Evolutionary conservation across 164 flowering plant genomes (phyloP), one percentile per base, ranked within the genome.

Genomic region (Vitis rupestris): DNA sequence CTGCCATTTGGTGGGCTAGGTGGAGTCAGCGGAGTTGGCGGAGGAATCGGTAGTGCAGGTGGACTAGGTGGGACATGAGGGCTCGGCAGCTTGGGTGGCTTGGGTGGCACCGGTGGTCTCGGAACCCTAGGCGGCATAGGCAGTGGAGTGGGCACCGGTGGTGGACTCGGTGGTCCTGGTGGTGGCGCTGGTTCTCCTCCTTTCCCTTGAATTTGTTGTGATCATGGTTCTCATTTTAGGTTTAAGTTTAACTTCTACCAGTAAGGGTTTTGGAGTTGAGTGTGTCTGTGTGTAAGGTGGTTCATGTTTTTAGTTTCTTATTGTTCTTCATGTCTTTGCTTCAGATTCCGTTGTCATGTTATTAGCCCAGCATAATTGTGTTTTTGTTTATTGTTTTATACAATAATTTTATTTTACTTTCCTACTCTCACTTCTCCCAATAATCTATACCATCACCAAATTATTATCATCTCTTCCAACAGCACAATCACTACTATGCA

Each of bases 171-270:
- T 10, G 72, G 67, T 29, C 74, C 56, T 10, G 80, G 74, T n/a
- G 70, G 67, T 50, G 79, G 71, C 6, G 23, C 27, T 54, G 76
- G 78, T 44, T 70, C n/a, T 16, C 66, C 59, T 67, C 67, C 67
- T 16, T 12, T 70, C 50, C 76, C 80, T 52, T 68, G 65, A 53
- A 44, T 17, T 3, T 50, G 7, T 14, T 7, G 13, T 50, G 10
- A 17, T 8, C 19, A 51, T 50, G 51, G 47, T 23, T 23, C 16
- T 56, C 13, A 2, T 37, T 23, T 23, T 23, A 23, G 27, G 27
- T 23, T 23, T 2, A 23, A 23, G 2, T 23, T 23, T 23, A 2
- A 23, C 27, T 23, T 23, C 27, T 23, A 23, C 27, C 27, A 23
- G 2, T 23, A 1, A 23, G 27, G 27, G 27, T 23, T 9, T 10